phyloP scores from a whole-genome alignment of 148 eudicot species.

The Heliosperma pusillum region DNA sequence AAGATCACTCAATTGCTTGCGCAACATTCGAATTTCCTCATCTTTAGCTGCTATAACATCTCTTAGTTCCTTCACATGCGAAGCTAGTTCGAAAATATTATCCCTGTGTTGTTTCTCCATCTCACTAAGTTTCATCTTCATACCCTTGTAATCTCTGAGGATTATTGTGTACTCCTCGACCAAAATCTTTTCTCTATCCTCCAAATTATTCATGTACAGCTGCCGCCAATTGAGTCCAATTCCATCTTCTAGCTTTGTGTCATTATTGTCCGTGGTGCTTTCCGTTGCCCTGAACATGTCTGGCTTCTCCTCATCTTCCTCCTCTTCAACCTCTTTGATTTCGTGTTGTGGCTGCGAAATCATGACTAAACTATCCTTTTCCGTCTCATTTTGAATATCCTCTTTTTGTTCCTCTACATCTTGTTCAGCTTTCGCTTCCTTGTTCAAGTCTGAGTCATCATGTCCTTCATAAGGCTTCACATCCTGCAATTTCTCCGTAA shows the following conservation, averaged over 20 bases:
- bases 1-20: constrained; percentile 32
- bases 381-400: constrained; percentile 25
- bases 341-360: constrained; percentile 15
- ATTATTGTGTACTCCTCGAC: constrained; percentile 58
- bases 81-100: constrained; percentile 39
- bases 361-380: constrained; percentile 21
- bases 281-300: constrained; percentile 23
- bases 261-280: constrained; percentile 13
- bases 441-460: constrained; percentile 16
- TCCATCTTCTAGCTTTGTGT: constrained; percentile 30
- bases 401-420: constrained; percentile 31
- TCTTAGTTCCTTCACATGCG: constrained; percentile 50
- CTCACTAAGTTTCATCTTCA: constrained; percentile 58
- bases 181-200: constrained; percentile 65
- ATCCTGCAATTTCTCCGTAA: constrained; percentile 48
- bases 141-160: constrained; percentile 58
- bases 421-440: constrained; percentile 28
- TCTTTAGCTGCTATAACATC: constrained; percentile 50
- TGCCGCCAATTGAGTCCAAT: constrained; percentile 58
- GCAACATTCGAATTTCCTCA: constrained; percentile 51
- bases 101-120: constrained; percentile 60
- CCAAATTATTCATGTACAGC: constrained; percentile 51
- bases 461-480: constrained; percentile 51
- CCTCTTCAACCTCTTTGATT: constrained; percentile 27
- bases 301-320: constrained; percentile 32